Percentiles rank a stretch among this genome's conserved stretches.
phyloP scores from a whole-genome alignment of 768 basidiomycete species.

The Saitozyma podzolica region DNA sequence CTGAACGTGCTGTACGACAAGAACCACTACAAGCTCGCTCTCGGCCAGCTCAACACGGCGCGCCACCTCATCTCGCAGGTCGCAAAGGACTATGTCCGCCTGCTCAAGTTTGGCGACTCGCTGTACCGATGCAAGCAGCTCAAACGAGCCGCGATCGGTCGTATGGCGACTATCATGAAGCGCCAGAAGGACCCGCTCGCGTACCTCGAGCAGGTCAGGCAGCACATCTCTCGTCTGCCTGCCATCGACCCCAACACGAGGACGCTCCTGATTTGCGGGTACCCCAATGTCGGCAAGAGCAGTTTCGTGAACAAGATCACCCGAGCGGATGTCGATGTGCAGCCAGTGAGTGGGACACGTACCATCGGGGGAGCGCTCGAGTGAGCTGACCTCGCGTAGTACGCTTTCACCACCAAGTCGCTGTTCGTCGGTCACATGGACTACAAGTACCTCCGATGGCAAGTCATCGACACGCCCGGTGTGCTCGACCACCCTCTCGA shows the following conservation, averaged over 20 bases:
- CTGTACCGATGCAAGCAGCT: slow-evolving; percentile 98
- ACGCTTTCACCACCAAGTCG: slow-evolving; percentile 98
- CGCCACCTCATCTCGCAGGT: slow-evolving; percentile 95
- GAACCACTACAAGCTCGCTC: slow-evolving; percentile 98
- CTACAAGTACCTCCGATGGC: slow-evolving; percentile 99
- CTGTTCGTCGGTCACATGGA: slow-evolving; percentile 98
- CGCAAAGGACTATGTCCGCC: slow-evolving; percentile 91
- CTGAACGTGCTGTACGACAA: slow-evolving; percentile 99
- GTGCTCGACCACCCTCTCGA: slow-evolving; percentile 96
- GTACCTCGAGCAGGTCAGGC: slow-evolving; percentile 97
- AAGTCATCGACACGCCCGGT: slow-evolving; percentile 98
- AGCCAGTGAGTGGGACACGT: slow-evolving; percentile 60
- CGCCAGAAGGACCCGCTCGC: slow-evolving; percentile 98
- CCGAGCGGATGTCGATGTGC: slow-evolving; percentile 97
- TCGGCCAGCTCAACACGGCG: slow-evolving; percentile 93
- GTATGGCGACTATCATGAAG: slow-evolving; percentile 98
- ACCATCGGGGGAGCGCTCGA: neutral
- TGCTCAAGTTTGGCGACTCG: slow-evolving; percentile 97
- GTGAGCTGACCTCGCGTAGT: slow-evolving; percentile 51
- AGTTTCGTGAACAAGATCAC: slow-evolving; percentile 99
- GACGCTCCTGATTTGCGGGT: slow-evolving; percentile 95
- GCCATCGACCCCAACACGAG: slow-evolving; percentile 98
- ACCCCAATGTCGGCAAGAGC: slow-evolving; percentile 99
- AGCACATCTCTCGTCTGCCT: slow-evolving; percentile 97
- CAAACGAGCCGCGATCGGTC: slow-evolving; percentile 94